phyloP scores from a whole-genome alignment of 768 basidiomycete genomes.

The Lactifluus echinatus region DNA sequence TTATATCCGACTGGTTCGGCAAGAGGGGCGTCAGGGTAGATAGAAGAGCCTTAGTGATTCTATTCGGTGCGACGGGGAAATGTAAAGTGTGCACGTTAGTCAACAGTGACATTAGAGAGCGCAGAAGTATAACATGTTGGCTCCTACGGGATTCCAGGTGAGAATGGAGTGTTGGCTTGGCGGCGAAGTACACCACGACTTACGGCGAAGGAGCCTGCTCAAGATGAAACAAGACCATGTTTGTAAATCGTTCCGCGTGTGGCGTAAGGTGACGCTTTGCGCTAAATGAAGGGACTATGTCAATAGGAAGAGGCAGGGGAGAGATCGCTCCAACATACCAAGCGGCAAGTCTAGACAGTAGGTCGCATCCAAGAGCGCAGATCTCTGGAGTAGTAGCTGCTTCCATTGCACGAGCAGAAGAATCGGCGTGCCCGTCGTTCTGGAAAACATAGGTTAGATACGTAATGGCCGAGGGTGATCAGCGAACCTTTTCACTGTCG shows the following conservation, averaged over 20 bases:
- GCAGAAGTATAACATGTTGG: slow-evolving; percentile 11
- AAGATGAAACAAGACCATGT: slow-evolving; percentile 47
- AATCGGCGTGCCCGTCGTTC: slow-evolving; percentile 44
- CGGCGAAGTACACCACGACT: slow-evolving; percentile 22
- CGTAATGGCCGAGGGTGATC: slow-evolving; percentile 7
- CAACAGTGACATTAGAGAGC: slow-evolving; percentile 8
- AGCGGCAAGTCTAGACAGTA: slow-evolving; percentile 41
- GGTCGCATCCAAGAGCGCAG: slow-evolving; percentile 43
- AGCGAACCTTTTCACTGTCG: slow-evolving; percentile 36
- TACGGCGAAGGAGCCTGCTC: slow-evolving; percentile 48
- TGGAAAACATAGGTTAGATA: slow-evolving; percentile 24
- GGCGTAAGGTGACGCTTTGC: slow-evolving; percentile 46
- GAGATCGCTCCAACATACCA: slow-evolving; percentile 33
- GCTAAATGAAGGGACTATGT: slow-evolving; percentile 30
- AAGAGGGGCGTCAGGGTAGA: slow-evolving; percentile 14
- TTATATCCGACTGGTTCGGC: slow-evolving; percentile 26
- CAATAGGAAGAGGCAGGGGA: background rate
- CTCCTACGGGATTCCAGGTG: slow-evolving; percentile 4
- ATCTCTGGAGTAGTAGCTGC: slow-evolving; percentile 40
- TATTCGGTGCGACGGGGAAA: slow-evolving; percentile 11
- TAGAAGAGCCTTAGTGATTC: slow-evolving; percentile 16
- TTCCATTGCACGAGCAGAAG: slow-evolving; percentile 47
- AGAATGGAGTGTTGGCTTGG: background rate
- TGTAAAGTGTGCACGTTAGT: slow-evolving; percentile 11
- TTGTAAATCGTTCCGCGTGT: slow-evolving; percentile 43